Percentiles rank a stretch among this genome's conserved stretches.
Evolutionary conservation across 441 rosid genomes (phyloP).

Genomic region (Adansonia madagascariensis): DNA sequence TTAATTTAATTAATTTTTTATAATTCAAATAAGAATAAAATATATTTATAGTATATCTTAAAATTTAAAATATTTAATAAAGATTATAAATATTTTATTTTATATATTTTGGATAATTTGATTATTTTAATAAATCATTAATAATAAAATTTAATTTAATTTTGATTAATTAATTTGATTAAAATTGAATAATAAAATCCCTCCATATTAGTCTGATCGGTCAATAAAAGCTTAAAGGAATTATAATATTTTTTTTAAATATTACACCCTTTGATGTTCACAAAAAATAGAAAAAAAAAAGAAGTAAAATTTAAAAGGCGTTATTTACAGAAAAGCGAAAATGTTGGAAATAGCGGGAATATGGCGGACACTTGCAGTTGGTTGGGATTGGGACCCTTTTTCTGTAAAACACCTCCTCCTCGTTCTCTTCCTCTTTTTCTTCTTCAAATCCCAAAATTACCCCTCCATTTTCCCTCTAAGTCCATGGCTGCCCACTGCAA

Average conservation of each 20-base stretch:
- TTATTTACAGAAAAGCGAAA: conserved; percentile 15
- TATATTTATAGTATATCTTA: no score
- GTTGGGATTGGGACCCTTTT: conserved; percentile 41
- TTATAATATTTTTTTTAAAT: neutral
- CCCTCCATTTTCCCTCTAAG: conserved; percentile 34
- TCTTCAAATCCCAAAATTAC: conserved; percentile 18
- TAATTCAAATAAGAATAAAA: no score
- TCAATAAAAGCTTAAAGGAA: neutral
- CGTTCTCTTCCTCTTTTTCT: neutral
- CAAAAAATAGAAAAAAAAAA: neutral
- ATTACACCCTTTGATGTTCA: neutral
- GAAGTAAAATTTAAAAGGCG: neutral
- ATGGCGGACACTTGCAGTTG: conserved; percentile 51
- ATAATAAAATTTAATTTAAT: no score
- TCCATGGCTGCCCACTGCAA: conserved; percentile 35
- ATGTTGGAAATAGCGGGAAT: conserved; percentile 38
- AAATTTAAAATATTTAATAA: no score
- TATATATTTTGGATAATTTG: no score
- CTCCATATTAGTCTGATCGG: neutral
- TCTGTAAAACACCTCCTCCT: conserved; percentile 10
- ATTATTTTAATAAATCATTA: no score
- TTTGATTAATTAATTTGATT: no score
- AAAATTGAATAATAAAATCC: neutral
- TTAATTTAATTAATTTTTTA: no score
- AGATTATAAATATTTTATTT: no score